These are phyloP conservation scores for Linnemannia hyalina DNA, from an alignment of 192 early-diverging fungal species.

Conservation along the genomic window DNA sequence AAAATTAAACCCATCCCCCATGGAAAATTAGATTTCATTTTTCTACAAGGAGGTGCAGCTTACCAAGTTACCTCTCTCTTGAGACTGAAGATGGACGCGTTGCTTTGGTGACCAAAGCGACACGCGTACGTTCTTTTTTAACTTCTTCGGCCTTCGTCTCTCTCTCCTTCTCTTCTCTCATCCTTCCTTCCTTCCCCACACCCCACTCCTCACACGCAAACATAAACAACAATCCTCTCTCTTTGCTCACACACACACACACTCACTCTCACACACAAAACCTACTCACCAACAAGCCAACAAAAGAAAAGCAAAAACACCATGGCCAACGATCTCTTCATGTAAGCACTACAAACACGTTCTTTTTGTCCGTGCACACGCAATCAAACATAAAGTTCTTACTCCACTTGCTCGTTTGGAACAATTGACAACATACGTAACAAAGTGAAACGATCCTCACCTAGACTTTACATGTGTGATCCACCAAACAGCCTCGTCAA, in stretches of 20 bases:
- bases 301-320: background rate
- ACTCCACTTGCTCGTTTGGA: too few species aligned
- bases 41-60: background rate
- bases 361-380: background rate
- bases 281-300: background rate
- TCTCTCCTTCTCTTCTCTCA: background rate
- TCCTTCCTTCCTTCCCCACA: background rate
- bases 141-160: background rate
- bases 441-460: background rate
- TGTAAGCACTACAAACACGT: background rate
- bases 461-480: background rate
- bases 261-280: background rate
- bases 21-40: too few species aligned
- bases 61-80: background rate
- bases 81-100: background rate
- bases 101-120: background rate
- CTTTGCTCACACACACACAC: background rate
- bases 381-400: too few species aligned
- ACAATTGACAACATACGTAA: too few species aligned
- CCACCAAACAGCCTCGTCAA: background rate
- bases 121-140: background rate
- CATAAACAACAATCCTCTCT: background rate
- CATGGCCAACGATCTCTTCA: conserved; percentile 9
- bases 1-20: too few species aligned
- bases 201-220: background rate